A percentile compares a stretch with the other conserved stretches of the same genome.
Conservation (phyloP, 495 filamentous ascomycete genomes). For the Thozetella sp. region DNA sequence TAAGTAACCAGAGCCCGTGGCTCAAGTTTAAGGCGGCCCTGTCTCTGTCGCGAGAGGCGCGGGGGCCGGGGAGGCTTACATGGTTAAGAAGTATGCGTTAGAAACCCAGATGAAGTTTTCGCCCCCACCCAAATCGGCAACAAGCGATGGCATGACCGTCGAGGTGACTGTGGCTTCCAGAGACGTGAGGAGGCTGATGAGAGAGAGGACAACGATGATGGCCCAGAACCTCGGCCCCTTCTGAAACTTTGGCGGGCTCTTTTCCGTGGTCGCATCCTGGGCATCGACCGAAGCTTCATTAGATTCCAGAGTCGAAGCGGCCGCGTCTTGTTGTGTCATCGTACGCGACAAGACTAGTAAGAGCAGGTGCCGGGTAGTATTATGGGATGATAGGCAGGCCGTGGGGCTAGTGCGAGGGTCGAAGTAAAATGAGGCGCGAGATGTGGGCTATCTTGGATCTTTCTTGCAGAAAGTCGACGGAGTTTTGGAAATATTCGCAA, state of each 20-base stretch:
- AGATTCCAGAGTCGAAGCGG: not conserved
- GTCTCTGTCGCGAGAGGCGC: not conserved
- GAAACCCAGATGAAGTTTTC: slow-evolving; percentile 39
- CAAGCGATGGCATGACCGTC: slow-evolving; percentile 38
- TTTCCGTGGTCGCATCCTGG: not conserved
- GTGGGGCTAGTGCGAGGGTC: not conserved
- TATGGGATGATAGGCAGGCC: not conserved
- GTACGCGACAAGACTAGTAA: not conserved
- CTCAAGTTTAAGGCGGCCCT: not conserved
- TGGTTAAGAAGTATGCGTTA: slow-evolving; percentile 37
- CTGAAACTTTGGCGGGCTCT: not conserved
- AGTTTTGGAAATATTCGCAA: not conserved
- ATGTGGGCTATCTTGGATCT: not conserved
- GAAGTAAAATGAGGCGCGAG: not conserved
- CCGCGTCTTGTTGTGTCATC: not conserved
- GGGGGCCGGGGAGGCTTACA: slow-evolving; percentile 7
- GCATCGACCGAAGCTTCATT: not conserved
- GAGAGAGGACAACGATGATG: slow-evolving; percentile 1
- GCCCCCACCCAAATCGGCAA: slow-evolving; percentile 22
- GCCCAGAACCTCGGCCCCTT: slow-evolving; percentile 8
- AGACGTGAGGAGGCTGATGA: slow-evolving; percentile 17
- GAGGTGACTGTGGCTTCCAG: slow-evolving; percentile 39
- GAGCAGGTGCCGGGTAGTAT: not conserved
- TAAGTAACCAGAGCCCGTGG: not conserved
- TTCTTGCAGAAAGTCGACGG: not conserved